Base-by-base conservation (phyloP, 1,284 basidiomycete genomes). In the Anthracocystis panici-leucophaei region DNA sequence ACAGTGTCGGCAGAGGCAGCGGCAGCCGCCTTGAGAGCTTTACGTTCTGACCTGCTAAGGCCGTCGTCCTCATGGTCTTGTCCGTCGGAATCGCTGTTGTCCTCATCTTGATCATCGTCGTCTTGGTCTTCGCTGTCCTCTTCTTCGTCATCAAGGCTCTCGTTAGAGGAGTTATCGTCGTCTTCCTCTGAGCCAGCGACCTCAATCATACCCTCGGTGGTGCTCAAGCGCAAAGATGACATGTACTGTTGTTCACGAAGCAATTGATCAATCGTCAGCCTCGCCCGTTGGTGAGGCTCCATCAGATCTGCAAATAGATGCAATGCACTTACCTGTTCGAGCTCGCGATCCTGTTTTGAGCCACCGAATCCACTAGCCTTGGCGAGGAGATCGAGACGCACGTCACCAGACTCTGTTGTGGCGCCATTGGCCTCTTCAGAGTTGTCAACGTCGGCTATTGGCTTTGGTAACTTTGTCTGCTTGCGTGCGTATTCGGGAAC, bases 1-100 rank as follows among this genome's bases (percentile, higher is more conserved):
- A 50, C 50, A 23, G 29, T n/a, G 88, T 92, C 45, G 86, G 89
- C 75, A 92, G 92, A 84, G 94, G 94, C 87, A 91, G 93, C 86
- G 23, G 92, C 84, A 93, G 94, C 87, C 90, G 93, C 86, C 45
- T 64, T 65, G 20, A 51, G 63, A 10, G 45, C 48, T 56, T 73
- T 62, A 33, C 52, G 56, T 5, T 51, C 57, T 11, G 40, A 40
- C 23, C 49, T 57, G 33, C 5, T 52, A 12, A 50, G 94, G 93
- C 92, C 87, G 92, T 61, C 80, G 83, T 88, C 53, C 82, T 95
- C 42, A 88, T 92, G 58, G 23, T 76, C 33, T 20, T 54, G 12
- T 31, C 4, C 40, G 88, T 92, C 12, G 85, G 91, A 65, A 75
- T 87, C 86, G 92, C 96, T 78, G 84, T 92, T 86, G 87, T 90